Conservation (phyloP, 306 rosid genomes). For the Gleditsia sinensis region DNA sequence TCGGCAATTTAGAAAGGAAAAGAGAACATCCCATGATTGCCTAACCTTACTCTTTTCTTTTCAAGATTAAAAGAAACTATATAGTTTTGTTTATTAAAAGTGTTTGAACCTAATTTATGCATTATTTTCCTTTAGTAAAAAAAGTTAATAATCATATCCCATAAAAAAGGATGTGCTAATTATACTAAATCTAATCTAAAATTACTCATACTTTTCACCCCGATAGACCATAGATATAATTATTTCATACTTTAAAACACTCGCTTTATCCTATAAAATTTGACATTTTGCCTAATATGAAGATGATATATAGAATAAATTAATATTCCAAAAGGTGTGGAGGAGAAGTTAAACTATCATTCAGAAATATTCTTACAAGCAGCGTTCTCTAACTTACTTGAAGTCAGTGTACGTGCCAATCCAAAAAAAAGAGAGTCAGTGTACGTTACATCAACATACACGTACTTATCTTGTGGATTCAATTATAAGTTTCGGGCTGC, state of each 20-base stretch:
- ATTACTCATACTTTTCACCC: no score
- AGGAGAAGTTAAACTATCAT: neutral
- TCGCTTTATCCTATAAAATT: neutral
- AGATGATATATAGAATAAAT: neutral
- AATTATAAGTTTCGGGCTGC: neutral
- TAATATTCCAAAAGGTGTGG: neutral
- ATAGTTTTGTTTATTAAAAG: neutral
- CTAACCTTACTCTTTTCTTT: neutral
- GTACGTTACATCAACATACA: neutral
- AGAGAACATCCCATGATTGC: neutral
- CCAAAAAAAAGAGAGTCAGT: no score
- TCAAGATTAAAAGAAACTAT: neutral
- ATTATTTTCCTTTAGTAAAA: neutral
- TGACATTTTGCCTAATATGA: no score
- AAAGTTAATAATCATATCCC: conserved; percentile 2
- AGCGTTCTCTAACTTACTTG: neutral
- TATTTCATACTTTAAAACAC: neutral
- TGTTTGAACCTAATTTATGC: neutral
- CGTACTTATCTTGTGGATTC: neutral
- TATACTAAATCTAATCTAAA: no score
- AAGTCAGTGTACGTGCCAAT: neutral
- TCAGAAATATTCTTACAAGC: no score
- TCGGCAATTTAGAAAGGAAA: neutral
- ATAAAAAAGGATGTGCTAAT: neutral
- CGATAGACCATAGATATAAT: no score